Evolutionary conservation across 495 filamentous ascomycete genomes (phyloP).

Genomic region (Rhypophila decipiens): DNA sequence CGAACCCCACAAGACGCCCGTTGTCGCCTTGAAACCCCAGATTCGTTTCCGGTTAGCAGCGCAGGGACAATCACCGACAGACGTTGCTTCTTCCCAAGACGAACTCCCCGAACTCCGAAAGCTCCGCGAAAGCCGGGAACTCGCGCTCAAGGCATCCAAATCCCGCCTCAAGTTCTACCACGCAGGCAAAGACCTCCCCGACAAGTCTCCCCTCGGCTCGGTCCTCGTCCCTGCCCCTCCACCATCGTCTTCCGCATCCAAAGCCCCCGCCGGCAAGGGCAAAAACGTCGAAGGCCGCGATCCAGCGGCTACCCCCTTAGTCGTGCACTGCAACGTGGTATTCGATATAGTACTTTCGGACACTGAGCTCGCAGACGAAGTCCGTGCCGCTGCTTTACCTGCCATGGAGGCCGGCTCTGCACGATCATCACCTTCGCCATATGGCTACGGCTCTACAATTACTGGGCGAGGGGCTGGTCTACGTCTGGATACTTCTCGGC

Average conservation of each 20-base stretch:
- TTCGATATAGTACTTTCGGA: conserved; percentile 65
- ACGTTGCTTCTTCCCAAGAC: conserved; percentile 28
- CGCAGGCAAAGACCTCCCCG: conserved; percentile 74
- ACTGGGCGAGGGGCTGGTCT: conserved; percentile 5
- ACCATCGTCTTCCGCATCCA: conserved; percentile 26
- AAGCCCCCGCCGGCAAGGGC: conserved; percentile 22
- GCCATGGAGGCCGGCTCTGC: conserved; percentile 18
- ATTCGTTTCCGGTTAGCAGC: conserved; percentile 68
- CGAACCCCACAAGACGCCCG: conserved; percentile 58
- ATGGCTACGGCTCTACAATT: neutral
- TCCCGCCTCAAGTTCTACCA: conserved; percentile 82
- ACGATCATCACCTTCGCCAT: conserved; percentile 6
- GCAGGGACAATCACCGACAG: no score
- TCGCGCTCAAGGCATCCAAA: conserved; percentile 40
- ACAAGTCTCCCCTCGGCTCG: conserved; percentile 54
- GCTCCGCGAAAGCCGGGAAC: no score
- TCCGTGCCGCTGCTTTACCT: conserved; percentile 40
- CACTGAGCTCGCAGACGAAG: conserved; percentile 64
- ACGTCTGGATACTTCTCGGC: conserved; percentile 3
- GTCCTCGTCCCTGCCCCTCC: conserved; percentile 56
- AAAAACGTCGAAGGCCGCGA: conserved; percentile 14
- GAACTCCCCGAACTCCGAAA: no score
- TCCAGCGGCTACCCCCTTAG: conserved; percentile 29
- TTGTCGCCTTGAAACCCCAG: conserved; percentile 68
- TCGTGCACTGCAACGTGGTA: conserved; percentile 84